Evolutionary conservation across 2,329 filamentous ascomycete genomes (phyloP), one percentile per base, ranked within the genome.

Genomic region (Botryotinia calthae): DNA sequence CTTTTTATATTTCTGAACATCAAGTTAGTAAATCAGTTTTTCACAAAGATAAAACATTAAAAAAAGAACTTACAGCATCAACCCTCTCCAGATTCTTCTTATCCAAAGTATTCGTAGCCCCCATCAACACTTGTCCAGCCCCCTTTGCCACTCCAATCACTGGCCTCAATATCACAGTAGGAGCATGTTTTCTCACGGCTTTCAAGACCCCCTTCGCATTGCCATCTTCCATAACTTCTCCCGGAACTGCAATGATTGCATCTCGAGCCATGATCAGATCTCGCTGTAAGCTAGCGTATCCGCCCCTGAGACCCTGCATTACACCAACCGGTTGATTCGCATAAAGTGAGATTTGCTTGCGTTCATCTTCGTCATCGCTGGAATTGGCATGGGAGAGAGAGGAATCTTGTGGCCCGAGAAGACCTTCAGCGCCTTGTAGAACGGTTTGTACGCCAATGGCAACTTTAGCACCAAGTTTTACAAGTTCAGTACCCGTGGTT

Each of bases 401-500:
- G 71, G 79, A 64, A 76, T 80, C 65, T 79, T 79, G 69, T 76
- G 85, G 84, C 25, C 83, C 85, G 56, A 98, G 86, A 75, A 98
- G 86, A 28, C 89, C 93, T 82, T 99, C 97, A 0, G 95, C 94
- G 28, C 92, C 93, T 80, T 97, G 92, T 1, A 99, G 87, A 25
- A 95, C 90, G n/a, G 92, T 96, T 79, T 98, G 96, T 4, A 97
- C 97, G 48, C 96, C 96, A 67, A 98, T 93, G 0, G 95, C 95
- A 68, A 98, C 86, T 82, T 98, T 98, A 63, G 96, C 96, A 20
- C 96, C 95, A 0, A 99, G 86, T 79, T 96, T 96, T 75, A 97
- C 92, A n/a, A 98, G 87, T 80, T 98, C 96, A 0, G 92, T 97
- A 4, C 95, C 95, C 0, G 96, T 99, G 1, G 94, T 98, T 79